Evolutionary conservation across 257 asterid genomes (phyloP).

Genomic region (Buddleja alternifolia): DNA sequence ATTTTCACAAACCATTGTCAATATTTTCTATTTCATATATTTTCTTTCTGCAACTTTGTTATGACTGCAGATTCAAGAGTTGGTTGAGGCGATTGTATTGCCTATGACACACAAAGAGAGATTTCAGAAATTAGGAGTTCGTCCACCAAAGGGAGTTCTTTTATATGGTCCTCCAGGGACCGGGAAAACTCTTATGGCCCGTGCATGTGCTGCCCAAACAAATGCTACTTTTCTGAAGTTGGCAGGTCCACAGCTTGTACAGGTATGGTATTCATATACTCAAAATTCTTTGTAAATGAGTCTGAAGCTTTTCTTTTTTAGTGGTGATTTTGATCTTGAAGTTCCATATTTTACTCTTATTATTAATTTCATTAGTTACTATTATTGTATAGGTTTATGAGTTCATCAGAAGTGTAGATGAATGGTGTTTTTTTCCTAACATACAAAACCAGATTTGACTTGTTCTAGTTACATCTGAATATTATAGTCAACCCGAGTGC

Average conservation of each 20-base stretch:
- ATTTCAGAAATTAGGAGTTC: slow-evolving; percentile 79
- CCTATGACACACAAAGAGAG: slow-evolving; percentile 92
- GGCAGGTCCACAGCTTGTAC: slow-evolving; percentile 96
- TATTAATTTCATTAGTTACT: not conserved
- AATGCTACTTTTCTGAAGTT: slow-evolving; percentile 92
- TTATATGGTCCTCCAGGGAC: slow-evolving; percentile 94
- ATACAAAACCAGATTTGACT: not conserved
- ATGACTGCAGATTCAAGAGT: slow-evolving; percentile 75
- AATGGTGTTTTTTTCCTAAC: not conserved
- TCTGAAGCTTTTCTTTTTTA: not conserved
- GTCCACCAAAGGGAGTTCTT: slow-evolving; percentile 89
- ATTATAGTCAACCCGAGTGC: not conserved
- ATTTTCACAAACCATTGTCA: not conserved
- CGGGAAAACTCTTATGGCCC: slow-evolving; percentile 90
- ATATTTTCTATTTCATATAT: not conserved
- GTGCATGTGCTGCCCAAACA: slow-evolving; percentile 98
- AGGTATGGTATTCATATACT: slow-evolving; percentile 53
- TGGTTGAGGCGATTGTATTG: slow-evolving; percentile 87
- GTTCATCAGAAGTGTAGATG: not conserved
- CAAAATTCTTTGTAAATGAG: not conserved
- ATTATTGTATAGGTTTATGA: too few relatives aligned
- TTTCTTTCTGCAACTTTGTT: not conserved
- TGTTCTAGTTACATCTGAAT: not conserved
- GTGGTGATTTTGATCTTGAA: not conserved
- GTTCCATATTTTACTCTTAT: not conserved